These are phyloP conservation scores for Phycomyces nitens DNA, from an alignment of 192 early-diverging fungal species.

Conservation along the genomic window DNA sequence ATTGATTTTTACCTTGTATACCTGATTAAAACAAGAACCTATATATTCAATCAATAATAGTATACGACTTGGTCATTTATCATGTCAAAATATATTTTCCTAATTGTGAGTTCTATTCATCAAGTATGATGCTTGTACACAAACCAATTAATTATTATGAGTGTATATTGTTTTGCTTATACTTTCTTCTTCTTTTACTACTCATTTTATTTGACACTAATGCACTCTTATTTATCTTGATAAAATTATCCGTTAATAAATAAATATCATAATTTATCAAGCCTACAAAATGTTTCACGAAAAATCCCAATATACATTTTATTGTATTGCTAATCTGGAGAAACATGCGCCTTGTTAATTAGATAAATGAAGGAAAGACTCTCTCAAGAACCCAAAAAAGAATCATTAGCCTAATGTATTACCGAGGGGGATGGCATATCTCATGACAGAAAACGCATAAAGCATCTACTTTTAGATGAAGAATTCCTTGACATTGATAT, in stretches of 20 bases:
- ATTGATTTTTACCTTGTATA: no score
- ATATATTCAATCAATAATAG: no score
- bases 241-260: no score
- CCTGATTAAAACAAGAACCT: no score
- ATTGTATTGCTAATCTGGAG: constrained; percentile 18
- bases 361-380: constrained; percentile 32
- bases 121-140: no score
- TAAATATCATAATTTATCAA: no score
- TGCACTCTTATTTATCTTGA: neutral
- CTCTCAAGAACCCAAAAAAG: neutral
- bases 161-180: neutral
- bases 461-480: constrained; percentile 63
- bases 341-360: constrained; percentile 36
- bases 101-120: no score
- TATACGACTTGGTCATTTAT: no score
- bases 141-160: neutral
- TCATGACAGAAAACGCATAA: constrained; percentile 65
- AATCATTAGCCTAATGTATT: constrained; percentile 49
- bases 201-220: neutral
- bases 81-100: no score
- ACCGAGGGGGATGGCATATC: constrained; percentile 77
- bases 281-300: no score
- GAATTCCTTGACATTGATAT: constrained; percentile 70
- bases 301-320: no score
- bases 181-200: neutral